Percentiles rank a stretch among this genome's conserved stretches.
Evolutionary conservation across 1,284 basidiomycete species (phyloP).

Genomic region (Cryptococcus hybrid): DNA sequence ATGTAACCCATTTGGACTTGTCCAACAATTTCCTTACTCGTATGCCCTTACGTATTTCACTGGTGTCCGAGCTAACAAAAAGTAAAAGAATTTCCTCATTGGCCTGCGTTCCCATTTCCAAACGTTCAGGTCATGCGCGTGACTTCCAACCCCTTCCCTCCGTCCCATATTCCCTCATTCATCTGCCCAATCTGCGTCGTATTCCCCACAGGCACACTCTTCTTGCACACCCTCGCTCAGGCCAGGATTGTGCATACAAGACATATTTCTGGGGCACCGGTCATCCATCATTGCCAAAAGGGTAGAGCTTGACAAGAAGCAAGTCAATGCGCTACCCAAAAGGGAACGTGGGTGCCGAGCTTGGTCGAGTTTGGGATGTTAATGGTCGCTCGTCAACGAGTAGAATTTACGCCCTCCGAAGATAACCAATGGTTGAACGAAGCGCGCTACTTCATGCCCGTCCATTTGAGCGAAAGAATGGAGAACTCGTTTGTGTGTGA

Average conservation of each 20-base stretch:
- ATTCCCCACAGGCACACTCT: neutral
- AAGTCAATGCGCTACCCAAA: neutral
- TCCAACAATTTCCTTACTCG: conserved; percentile 9
- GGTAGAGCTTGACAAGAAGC: neutral
- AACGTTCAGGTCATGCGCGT: conserved; percentile 10
- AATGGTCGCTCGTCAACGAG: neutral
- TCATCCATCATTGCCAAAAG: neutral
- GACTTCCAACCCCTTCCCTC: neutral
- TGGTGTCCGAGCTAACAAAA: too few relatives aligned
- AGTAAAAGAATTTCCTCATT: conserved; percentile 5
- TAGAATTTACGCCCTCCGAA: neutral
- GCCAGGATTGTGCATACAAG: neutral
- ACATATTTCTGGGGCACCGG: neutral
- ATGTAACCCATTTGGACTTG: conserved; percentile 9
- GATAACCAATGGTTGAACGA: neutral
- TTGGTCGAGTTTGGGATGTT: neutral
- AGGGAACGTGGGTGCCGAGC: neutral
- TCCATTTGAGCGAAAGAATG: neutral
- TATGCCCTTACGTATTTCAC: too few relatives aligned
- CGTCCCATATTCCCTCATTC: conserved; percentile 3
- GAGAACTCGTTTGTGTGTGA: conserved; percentile 5
- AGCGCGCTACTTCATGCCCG: neutral
- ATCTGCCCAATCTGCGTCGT: conserved; percentile 3
- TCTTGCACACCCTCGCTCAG: neutral
- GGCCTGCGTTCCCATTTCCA: conserved; percentile 5